Percentiles rank a stretch among this genome's conserved stretches.
Evolutionary conservation across 768 basidiomycete genomes (phyloP).

Genomic region (Podaxis sp.): DNA sequence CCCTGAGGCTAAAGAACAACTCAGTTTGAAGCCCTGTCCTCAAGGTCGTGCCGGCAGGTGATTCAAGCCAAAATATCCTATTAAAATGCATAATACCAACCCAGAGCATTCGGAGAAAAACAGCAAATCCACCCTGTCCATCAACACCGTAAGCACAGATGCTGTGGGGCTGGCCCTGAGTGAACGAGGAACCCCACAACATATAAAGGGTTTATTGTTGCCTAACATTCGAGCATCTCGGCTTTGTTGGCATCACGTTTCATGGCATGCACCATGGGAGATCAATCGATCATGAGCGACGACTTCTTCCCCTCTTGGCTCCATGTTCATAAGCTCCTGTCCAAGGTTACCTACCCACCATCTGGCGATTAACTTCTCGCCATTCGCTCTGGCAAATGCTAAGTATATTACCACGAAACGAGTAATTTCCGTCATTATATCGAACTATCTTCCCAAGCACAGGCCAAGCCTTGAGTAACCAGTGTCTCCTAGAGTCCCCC

Average conservation of each 20-base stretch:
- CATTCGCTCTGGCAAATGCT: too few species aligned
- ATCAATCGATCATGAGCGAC: too few species aligned
- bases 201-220: not conserved
- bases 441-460: too few species aligned
- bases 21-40: not conserved
- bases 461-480: too few species aligned
- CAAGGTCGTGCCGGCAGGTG: not conserved
- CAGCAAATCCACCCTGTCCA: not conserved
- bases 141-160: not conserved
- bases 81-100: not conserved
- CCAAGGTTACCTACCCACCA: too few species aligned
- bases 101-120: not conserved
- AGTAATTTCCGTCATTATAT: too few species aligned
- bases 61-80: not conserved
- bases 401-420: too few species aligned
- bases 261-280: too few species aligned
- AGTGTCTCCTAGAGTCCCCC: too few species aligned
- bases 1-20: not conserved
- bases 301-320: too few species aligned
- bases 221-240: not conserved
- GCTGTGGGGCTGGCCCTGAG: not conserved
- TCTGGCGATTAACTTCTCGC: too few species aligned
- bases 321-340: too few species aligned
- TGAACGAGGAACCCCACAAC: not conserved
- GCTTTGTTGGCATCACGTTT: not conserved